Evolutionary conservation across 768 basidiomycete genomes (phyloP).

Genomic region (Psilocybe cubensis): DNA sequence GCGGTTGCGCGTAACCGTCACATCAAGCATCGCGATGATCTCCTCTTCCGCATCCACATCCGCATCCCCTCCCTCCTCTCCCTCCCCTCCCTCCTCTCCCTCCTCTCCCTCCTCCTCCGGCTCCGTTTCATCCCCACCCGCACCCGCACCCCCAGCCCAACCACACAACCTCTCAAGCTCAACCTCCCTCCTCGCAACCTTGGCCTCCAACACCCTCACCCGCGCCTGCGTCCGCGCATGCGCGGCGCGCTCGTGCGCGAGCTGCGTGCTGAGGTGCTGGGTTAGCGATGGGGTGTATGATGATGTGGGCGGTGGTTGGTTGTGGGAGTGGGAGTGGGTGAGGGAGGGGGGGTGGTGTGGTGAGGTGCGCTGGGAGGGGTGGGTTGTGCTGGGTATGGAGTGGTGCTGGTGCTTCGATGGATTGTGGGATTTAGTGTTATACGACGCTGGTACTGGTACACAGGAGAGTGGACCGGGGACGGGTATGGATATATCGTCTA

Average conservation of each 20-base stretch:
- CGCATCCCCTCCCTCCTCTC: neutral
- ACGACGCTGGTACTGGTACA: too few relatives aligned
- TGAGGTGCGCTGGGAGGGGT: too few relatives aligned
- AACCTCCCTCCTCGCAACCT: constrained; percentile 58
- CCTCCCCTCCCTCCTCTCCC: neutral
- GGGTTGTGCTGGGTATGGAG: too few relatives aligned
- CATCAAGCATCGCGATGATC: constrained; percentile 42
- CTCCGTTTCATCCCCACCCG: neutral
- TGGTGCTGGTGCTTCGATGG: too few relatives aligned
- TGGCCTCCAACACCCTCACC: constrained; percentile 51
- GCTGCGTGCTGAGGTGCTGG: constrained; percentile 41
- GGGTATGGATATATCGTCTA: too few relatives aligned
- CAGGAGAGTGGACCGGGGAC: too few relatives aligned
- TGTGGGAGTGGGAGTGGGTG: neutral
- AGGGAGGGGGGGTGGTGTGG: too few relatives aligned
- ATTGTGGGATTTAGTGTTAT: too few relatives aligned
- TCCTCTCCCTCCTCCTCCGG: neutral
- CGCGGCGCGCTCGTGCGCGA: constrained; percentile 46
- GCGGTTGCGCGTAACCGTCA: constrained; percentile 42
- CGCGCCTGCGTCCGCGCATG: constrained; percentile 44
- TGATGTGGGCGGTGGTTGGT: constrained; percentile 17
- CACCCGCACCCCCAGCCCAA: neutral
- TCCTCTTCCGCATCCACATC: constrained; percentile 36
- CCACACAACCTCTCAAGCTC: constrained; percentile 45
- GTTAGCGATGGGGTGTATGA: constrained; percentile 51